Conservation (phyloP, 805 yeast species). For the Suhomyces xylopsoci region DNA sequence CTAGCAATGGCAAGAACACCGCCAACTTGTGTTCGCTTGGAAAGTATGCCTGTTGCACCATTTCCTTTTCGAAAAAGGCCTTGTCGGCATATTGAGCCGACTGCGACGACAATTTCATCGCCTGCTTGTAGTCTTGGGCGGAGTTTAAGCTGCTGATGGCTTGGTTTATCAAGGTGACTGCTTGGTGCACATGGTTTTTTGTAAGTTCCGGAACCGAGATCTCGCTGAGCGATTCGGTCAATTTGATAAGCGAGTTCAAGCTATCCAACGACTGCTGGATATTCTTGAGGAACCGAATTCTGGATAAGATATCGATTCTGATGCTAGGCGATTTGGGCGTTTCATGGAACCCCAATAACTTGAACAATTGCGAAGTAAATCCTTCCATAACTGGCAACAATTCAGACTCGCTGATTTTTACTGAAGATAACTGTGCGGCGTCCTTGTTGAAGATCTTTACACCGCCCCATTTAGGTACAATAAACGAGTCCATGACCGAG, state of each 20-base stretch:
- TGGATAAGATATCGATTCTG: slow-evolving; percentile 62
- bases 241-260: slow-evolving; percentile 65
- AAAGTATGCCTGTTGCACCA: slow-evolving; percentile 92
- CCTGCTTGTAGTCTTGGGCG: slow-evolving; percentile 26
- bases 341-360: slow-evolving; percentile 65
- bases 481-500: slow-evolving; percentile 54
- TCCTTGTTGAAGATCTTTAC: slow-evolving; percentile 48
- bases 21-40: slow-evolving; percentile 96
- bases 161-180: slow-evolving; percentile 42
- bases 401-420: slow-evolving; percentile 38
- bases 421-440: slow-evolving; percentile 17
- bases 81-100: slow-evolving; percentile 61
- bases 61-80: slow-evolving; percentile 90
- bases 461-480: slow-evolving; percentile 93
- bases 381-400: slow-evolving; percentile 59
- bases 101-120: slow-evolving; percentile 41
- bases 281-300: slow-evolving; percentile 58
- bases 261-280: slow-evolving; percentile 64
- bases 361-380: slow-evolving; percentile 73
- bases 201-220: slow-evolving; percentile 84
- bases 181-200: slow-evolving; percentile 48
- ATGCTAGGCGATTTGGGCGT: slow-evolving; percentile 56
- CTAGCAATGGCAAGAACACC: slow-evolving; percentile 84
- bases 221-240: slow-evolving; percentile 65
- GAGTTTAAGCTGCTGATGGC: slow-evolving; percentile 31